phyloP scores from a whole-genome alignment of 106 monocot genomes.

The Acorus calamus region DNA sequence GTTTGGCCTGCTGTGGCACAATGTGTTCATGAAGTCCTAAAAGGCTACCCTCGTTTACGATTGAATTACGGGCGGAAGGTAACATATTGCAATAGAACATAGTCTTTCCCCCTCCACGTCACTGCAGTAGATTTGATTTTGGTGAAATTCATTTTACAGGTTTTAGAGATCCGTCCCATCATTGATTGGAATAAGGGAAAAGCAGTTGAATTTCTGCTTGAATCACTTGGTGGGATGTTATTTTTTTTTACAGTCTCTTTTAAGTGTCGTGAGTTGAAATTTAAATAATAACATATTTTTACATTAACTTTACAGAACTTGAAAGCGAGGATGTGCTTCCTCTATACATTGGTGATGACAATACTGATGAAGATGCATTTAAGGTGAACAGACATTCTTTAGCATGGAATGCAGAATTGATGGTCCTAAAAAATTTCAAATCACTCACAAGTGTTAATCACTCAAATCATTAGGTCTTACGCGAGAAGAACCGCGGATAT shows the following conservation, averaged over 20 bases:
- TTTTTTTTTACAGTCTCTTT: too few species aligned
- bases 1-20: conserved; percentile 44
- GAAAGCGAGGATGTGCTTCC: conserved; percentile 51
- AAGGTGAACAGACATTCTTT: conserved; percentile 17
- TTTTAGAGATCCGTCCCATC: conserved; percentile 86
- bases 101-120: neutral
- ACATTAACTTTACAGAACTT: conserved; percentile 11
- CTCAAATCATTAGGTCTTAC: conserved; percentile 3
- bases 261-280: too few species aligned
- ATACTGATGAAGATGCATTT: conserved; percentile 87
- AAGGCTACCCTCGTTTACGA: conserved; percentile 54
- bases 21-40: conserved; percentile 39
- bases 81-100: neutral
- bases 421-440: too few species aligned
- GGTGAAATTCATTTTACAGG: conserved; percentile 16
- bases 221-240: conserved; percentile 28
- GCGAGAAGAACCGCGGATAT: conserved; percentile 7
- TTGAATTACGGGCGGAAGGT: conserved; percentile 85
- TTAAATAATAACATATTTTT: too few species aligned
- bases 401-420: neutral
- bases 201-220: conserved; percentile 82
- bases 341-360: conserved; percentile 76
- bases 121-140: too few species aligned
- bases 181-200: conserved; percentile 92
- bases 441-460: too few species aligned